Conservation (phyloP, 148 eudicot genomes). For the Vaccinium macrocarpon region DNA sequence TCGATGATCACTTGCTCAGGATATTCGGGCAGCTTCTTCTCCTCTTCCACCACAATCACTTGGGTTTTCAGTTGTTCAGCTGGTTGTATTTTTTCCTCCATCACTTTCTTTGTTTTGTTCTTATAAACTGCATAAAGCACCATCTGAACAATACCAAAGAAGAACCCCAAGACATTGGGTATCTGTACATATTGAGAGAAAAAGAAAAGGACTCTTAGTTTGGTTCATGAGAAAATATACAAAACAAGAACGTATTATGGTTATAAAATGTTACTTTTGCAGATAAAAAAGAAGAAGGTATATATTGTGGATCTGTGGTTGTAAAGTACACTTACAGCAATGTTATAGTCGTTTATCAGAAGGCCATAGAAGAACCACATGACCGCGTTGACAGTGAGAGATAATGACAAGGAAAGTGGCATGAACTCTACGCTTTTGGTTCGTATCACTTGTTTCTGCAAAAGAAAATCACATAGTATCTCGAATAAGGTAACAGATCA, state of each 20-base stretch:
- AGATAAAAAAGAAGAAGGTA: not conserved
- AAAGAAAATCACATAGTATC: not conserved
- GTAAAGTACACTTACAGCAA: conserved; percentile 47
- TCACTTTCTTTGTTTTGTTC: conserved; percentile 3
- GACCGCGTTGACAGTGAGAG: conserved; percentile 59
- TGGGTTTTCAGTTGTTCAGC: conserved; percentile 8
- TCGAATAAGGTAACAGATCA: too few species aligned
- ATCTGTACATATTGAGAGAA: conserved; percentile 6
- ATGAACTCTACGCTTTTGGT: conserved; percentile 80
- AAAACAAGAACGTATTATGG: not conserved
- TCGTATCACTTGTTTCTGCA: conserved; percentile 64
- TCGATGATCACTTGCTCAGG: conserved; percentile 42
- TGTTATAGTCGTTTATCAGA: conserved; percentile 49
- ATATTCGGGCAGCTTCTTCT: not conserved
- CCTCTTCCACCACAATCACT: conserved; percentile 1
- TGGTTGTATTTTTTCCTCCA: conserved; percentile 6
- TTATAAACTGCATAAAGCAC: conserved; percentile 18
- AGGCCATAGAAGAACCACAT: conserved; percentile 77
- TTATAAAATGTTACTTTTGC: not conserved
- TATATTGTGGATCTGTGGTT: conserved; percentile 2
- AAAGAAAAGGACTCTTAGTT: not conserved
- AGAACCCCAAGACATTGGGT: conserved; percentile 20
- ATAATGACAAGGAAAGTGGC: conserved; percentile 61
- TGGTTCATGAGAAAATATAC: not conserved
- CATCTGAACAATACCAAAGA: conserved; percentile 24